Evolutionary conservation across 352 stramenopile genomes (phyloP).

Genomic region (Phytopythium boreale): DNA sequence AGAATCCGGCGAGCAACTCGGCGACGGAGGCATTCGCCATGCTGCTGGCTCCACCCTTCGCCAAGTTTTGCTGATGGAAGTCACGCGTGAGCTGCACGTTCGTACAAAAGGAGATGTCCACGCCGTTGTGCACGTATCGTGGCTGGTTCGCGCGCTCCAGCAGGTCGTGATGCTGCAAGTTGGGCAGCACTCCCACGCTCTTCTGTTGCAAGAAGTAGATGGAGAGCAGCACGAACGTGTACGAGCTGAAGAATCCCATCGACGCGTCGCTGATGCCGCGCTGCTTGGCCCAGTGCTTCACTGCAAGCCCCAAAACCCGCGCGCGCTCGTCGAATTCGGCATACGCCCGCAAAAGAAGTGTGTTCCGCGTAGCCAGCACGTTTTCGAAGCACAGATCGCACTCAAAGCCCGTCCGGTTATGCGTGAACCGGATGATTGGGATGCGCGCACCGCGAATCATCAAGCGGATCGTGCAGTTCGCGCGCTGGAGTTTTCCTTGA

Average conservation of each 20-base stretch:
- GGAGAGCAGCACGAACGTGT: constrained; percentile 97
- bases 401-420: constrained; percentile 51
- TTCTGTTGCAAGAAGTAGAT: constrained; percentile 95
- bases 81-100: constrained; percentile 31
- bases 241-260: constrained; percentile 95
- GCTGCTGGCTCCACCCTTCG: neutral
- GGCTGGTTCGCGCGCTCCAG: constrained; percentile 33
- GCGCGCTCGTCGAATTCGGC: constrained; percentile 70
- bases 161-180: constrained; percentile 87
- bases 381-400: constrained; percentile 88
- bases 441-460: constrained; percentile 74
- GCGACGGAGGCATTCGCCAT: constrained; percentile 30
- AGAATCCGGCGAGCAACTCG: constrained; percentile 93
- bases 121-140: constrained; percentile 37
- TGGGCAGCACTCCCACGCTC: constrained; percentile 88
- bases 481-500: constrained; percentile 39
- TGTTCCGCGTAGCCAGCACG: constrained; percentile 77
- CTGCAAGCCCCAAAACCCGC: constrained; percentile 89
- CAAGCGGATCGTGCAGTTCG: constrained; percentile 48
- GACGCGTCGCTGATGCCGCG: constrained; percentile 95
- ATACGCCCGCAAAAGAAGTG: constrained; percentile 75
- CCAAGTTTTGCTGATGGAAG: constrained; percentile 31
- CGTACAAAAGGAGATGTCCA: constrained; percentile 76
- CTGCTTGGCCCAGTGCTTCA: constrained; percentile 99
- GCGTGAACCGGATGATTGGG: constrained; percentile 77